Conservation (phyloP, 2,329 filamentous ascomycete genomes). For the Diaporthe eres region DNA sequence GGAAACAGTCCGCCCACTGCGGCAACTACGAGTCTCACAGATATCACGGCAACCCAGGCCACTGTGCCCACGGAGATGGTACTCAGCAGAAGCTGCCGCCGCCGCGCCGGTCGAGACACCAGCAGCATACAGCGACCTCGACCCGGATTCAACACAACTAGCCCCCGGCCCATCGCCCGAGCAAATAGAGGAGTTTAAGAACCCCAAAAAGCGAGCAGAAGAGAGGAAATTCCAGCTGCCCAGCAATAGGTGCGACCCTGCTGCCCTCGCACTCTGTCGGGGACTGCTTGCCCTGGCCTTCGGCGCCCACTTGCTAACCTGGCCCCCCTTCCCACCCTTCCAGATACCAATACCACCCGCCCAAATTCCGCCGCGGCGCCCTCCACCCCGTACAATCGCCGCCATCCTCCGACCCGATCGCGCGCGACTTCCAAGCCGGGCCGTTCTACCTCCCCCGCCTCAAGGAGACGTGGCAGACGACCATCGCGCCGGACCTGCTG, state of each 20-base stretch:
- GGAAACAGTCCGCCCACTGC: slow-evolving; percentile 54
- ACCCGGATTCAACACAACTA: slow-evolving; percentile 64
- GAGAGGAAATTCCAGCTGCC: slow-evolving; percentile 58
- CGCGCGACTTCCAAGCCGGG: slow-evolving; percentile 89
- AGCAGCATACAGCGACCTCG: slow-evolving; percentile 61
- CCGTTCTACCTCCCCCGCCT: slow-evolving; percentile 91
- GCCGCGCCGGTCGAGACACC: slow-evolving; percentile 42
- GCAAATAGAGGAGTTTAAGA: slow-evolving; percentile 57
- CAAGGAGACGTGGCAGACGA: slow-evolving; percentile 90
- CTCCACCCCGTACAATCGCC: slow-evolving; percentile 94
- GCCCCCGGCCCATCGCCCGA: slow-evolving; percentile 57
- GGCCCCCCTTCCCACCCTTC: slow-evolving; percentile 44
- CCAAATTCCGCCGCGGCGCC: slow-evolving; percentile 94
- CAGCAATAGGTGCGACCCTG: slow-evolving; percentile 59
- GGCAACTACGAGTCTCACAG: slow-evolving; percentile 39
- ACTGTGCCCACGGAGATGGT: slow-evolving; percentile 56
- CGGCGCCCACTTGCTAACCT: slow-evolving; percentile 33
- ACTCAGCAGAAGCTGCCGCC: slow-evolving; percentile 61
- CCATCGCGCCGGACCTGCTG: slow-evolving; percentile 88
- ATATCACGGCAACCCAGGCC: slow-evolving; percentile 46
- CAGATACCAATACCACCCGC: slow-evolving; percentile 95
- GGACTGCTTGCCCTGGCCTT: neutral
- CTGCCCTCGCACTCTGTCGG: slow-evolving; percentile 36
- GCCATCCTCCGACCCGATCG: slow-evolving; percentile 86
- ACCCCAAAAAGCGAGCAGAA: slow-evolving; percentile 53